phyloP scores from a whole-genome alignment of 768 basidiomycete species.

The Phaeotremella skinneri region DNA sequence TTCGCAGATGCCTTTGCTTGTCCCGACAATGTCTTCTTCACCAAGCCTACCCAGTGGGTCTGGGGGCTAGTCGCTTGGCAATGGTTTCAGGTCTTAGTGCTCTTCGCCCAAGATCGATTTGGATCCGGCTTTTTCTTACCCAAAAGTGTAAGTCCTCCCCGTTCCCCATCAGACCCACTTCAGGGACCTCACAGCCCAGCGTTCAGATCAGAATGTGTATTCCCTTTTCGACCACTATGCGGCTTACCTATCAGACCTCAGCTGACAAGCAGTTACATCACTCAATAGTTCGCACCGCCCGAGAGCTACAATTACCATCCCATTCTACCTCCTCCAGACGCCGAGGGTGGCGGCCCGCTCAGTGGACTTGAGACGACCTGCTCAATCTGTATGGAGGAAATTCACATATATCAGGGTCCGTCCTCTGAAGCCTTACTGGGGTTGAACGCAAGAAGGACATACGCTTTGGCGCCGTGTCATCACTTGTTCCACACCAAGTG shows the following conservation, averaged over 20 bases:
- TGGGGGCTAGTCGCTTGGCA: constrained; percentile 63
- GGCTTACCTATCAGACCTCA: too few relatives aligned
- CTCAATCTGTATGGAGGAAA: constrained; percentile 89
- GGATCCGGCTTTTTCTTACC: constrained; percentile 72
- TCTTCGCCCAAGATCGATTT: constrained; percentile 70
- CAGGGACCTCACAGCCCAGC: constrained; percentile 59
- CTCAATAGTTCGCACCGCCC: constrained; percentile 59
- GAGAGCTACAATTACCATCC: constrained; percentile 85
- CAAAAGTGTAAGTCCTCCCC: constrained; percentile 28
- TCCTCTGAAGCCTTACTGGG: constrained; percentile 49
- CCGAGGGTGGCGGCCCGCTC: constrained; percentile 54
- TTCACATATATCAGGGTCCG: constrained; percentile 56
- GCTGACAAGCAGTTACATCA: not conserved
- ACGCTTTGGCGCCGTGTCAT: constrained; percentile 83
- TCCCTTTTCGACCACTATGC: too few relatives aligned
- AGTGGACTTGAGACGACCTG: constrained; percentile 64
- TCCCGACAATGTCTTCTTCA: constrained; percentile 80
- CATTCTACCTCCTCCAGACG: constrained; percentile 65
- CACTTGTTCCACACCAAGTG: constrained; percentile 90
- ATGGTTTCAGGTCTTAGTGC: constrained; percentile 61
- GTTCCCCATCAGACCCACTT: not conserved
- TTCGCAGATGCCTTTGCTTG: constrained; percentile 72
- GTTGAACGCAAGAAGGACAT: constrained; percentile 60
- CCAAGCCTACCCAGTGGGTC: constrained; percentile 71
- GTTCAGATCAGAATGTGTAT: too few relatives aligned